Base-by-base conservation (phyloP, 805 yeast species). In the Zygoascus tannicola region DNA sequence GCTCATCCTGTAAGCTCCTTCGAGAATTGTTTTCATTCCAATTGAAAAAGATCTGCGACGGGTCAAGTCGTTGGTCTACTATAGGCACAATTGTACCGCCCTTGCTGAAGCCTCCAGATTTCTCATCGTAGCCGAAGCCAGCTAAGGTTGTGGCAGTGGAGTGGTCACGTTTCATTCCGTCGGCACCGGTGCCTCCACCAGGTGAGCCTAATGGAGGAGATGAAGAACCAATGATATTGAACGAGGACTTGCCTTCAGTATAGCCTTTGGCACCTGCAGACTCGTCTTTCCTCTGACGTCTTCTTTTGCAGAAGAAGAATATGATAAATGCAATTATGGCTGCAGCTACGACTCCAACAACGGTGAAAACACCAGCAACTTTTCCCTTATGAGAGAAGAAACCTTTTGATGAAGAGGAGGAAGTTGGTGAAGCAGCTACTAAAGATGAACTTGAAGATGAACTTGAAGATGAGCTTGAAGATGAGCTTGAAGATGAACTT, bases 341-440 rank as follows among this genome's bases (percentile, higher is more conserved):
- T 0, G 75, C 53, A 0, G 64, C 73, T 1, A 80, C 78, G 1
- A 85, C 53, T 1, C 88, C 95, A 15, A 85, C 92, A 0, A 75
- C 87, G 2, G 82, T 76, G 62, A 85, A 85, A 0, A 86, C 82
- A 2, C 94, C 95, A 0, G 88, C 94, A 1, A 85, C 92, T 57
- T 81, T 82, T 0, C 90, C 94, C 38, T 75, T 75, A 38, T 76
- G 66, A 45, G 71, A 69, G 70, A 82, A 85, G 56, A 81, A 85
- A 7, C 54, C 54, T 33, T 26, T 49, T 40, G 21, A 12, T 4
- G 28, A 21, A 7, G 46, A 35, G 5, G 48, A 26, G 15, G 43
- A 15, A 10, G 40, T 34, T 12, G 32, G 4, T 3, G 38, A 38
- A 19, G 37, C 43, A 12, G n/a, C 36, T 10, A 41, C 14, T 3